phyloP scores from a whole-genome alignment of 805 yeast species.

The Tetrapisispora arboricola region DNA sequence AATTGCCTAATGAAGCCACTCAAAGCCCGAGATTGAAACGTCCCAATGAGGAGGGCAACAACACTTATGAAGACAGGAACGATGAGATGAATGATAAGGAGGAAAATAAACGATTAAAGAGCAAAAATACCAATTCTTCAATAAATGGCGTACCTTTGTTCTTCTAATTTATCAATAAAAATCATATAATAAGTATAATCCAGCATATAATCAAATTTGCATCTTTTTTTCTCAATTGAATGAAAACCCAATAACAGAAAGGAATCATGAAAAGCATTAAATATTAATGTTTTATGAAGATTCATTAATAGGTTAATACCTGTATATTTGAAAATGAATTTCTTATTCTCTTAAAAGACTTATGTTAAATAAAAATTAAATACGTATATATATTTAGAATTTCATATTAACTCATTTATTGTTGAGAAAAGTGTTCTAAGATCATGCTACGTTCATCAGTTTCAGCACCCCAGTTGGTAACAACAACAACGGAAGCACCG shows the following conservation, averaged over 20 bases:
- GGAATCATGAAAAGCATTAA: too few species aligned
- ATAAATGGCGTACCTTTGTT: constrained; percentile 13
- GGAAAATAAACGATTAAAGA: neutral
- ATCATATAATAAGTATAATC: too few species aligned
- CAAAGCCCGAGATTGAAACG: neutral
- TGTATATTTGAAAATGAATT: neutral
- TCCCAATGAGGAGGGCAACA: too few species aligned
- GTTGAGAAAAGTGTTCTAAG: constrained; percentile 90
- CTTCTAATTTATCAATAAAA: constrained; percentile 8
- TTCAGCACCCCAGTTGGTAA: constrained; percentile 99
- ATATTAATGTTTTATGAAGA: too few species aligned
- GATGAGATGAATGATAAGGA: neutral
- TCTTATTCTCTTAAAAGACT: constrained; percentile 2
- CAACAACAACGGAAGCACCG: constrained; percentile 99
- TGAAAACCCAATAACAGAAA: too few species aligned
- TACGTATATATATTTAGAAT: too few species aligned
- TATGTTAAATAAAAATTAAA: neutral
- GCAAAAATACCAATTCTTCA: constrained; percentile 1
- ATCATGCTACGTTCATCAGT: constrained; percentile 94
- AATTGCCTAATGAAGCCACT: too few species aligned
- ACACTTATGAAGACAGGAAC: neutral
- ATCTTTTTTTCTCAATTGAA: too few species aligned
- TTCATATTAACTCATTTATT: constrained; percentile 44
- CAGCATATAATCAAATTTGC: too few species aligned
- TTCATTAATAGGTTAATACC: too few species aligned